A percentile compares a stretch with the other conserved stretches of the same genome.
Evolutionary conservation across 2,329 filamentous ascomycete genomes (phyloP).

Genomic region (Fusarium sp.): DNA sequence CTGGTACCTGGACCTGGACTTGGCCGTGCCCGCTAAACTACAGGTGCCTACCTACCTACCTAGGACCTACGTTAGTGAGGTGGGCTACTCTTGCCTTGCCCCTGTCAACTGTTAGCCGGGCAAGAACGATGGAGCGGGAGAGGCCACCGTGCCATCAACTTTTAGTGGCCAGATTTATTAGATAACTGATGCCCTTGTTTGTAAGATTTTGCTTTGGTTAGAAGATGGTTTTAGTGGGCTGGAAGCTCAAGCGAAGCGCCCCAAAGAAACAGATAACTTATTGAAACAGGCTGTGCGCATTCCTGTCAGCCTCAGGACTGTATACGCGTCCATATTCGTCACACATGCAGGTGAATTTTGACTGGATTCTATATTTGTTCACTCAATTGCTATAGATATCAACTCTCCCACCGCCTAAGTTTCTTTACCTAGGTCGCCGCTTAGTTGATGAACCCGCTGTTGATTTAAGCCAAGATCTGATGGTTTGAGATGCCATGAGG

Average conservation of each 20-base stretch:
- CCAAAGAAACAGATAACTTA: not conserved
- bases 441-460: not conserved
- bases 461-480: not conserved
- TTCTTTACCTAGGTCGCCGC: not conserved
- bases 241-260: slow-evolving; percentile 3
- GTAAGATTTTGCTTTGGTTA: not conserved
- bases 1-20: slow-evolving; percentile 9
- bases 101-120: slow-evolving; percentile 10
- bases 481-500: not conserved
- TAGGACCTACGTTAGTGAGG: too few species aligned
- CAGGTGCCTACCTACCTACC: not conserved
- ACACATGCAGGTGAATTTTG: slow-evolving; percentile 6
- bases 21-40: not conserved
- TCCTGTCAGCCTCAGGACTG: slow-evolving; percentile 24
- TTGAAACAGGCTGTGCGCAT: slow-evolving; percentile 26
- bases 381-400: not conserved
- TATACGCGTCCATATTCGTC: slow-evolving; percentile 34
- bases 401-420: not conserved
- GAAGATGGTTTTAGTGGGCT: slow-evolving; percentile 15
- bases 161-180: slow-evolving; percentile 9
- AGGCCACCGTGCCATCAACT: slow-evolving; percentile 8
- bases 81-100: slow-evolving; percentile 2
- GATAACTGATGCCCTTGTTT: too few species aligned
- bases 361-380: not conserved
- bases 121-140: slow-evolving; percentile 21